Evolutionary conservation across 2,329 filamentous ascomycete species (phyloP), one percentile per base, ranked within the genome.

Genomic region (Fragosphaeria purpurea): DNA sequence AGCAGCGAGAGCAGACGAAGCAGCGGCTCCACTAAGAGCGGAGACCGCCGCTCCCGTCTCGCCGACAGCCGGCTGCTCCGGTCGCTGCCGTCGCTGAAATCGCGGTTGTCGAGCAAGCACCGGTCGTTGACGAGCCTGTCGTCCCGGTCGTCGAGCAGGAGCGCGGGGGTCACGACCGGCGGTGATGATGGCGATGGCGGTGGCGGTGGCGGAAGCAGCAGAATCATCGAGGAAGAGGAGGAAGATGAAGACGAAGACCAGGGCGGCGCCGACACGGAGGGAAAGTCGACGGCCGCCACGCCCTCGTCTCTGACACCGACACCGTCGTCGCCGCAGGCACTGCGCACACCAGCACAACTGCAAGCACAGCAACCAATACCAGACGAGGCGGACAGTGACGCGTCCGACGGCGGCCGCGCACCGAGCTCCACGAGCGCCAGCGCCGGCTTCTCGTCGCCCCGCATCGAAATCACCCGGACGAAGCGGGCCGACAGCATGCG

Each of bases 11-110:
- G 57, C 55, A 22, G 22, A 22, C 22, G 22, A 22, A 57, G 38
- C 53, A 43, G 83, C 57, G 48, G 48, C 13, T 4, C 11, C 10
- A 22, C 35, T 59, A 65, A 58, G 53, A 57, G 41, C 50, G 44
- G 55, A 49, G 62, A 54, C 46, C 73, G 84, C 56, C 72, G 75
- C 53, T 76, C 77, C 61, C 77, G 75, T 52, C 65, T 83, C 43
- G 86, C 85, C 1, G 81, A 83, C 32, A 76, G 78, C 55, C 84
- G 79, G 58, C 69, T 87, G 7, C 63, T 86, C 41, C 77, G 78
- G 44, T 86, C 85, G 4, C 65, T 91, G 33, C 76, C 80, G 42
- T 79, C 78, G 50, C 69, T 85, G 33, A 71, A 75, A 2, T 71
- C 67, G 2, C 51, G 53, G 44, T 61, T 78, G 35, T 59, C 62